These are phyloP conservation scores for Chalciporus piperatus DNA, from an alignment of 768 basidiomycete species.

Conservation along the genomic window DNA sequence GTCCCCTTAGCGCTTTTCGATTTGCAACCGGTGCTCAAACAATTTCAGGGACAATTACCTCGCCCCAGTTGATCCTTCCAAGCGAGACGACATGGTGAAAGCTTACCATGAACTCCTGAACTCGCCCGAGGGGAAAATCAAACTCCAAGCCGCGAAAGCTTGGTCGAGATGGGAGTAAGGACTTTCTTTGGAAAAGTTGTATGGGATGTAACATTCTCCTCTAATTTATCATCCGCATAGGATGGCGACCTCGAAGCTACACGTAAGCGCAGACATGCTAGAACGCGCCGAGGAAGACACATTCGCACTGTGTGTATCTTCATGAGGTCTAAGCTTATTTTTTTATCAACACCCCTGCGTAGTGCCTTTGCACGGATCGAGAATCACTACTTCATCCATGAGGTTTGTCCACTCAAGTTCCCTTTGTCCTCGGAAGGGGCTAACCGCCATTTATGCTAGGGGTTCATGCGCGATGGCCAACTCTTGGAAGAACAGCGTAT, in stretches of 20 bases:
- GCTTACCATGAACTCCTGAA: slow-evolving; percentile 84
- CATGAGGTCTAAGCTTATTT: slow-evolving; percentile 4
- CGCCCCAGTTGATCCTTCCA: slow-evolving; percentile 73
- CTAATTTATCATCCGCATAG: slow-evolving; percentile 34
- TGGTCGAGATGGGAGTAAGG: slow-evolving; percentile 92
- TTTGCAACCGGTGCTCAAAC: not conserved
- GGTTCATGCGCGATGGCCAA: slow-evolving; percentile 87
- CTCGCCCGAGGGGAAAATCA: slow-evolving; percentile 62
- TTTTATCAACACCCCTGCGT: slow-evolving; percentile 1
- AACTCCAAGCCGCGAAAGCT: slow-evolving; percentile 71
- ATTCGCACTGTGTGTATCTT: slow-evolving; percentile 63
- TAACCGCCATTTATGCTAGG: slow-evolving; percentile 37
- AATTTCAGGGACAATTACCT: slow-evolving; percentile 75
- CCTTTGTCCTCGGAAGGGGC: not conserved
- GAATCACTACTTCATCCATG: slow-evolving; percentile 88
- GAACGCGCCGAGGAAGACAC: slow-evolving; percentile 67
- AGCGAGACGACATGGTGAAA: slow-evolving; percentile 74
- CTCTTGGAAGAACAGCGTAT: slow-evolving; percentile 80
- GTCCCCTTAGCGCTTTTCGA: not conserved
- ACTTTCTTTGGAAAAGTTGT: not conserved
- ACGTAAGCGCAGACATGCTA: slow-evolving; percentile 65
- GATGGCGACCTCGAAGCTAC: slow-evolving; percentile 79
- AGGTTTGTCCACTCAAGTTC: slow-evolving; percentile 38
- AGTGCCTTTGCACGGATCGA: slow-evolving; percentile 88
- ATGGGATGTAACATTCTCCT: not conserved